Base-by-base conservation (phyloP, 1,139 yeast genomes). In the Pichia inconspicua region DNA sequence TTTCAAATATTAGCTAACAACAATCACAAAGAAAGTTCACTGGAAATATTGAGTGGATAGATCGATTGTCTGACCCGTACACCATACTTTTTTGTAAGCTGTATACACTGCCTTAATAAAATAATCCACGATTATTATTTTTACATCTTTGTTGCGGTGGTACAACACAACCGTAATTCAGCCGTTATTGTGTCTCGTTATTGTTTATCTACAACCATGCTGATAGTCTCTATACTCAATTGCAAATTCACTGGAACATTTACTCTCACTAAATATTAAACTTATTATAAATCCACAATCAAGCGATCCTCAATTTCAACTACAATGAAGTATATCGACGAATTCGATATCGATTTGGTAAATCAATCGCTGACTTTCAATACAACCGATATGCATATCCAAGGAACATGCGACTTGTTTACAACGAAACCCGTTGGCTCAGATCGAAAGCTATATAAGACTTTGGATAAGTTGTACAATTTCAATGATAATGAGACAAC, bases 341-440 rank as follows among this genome's bases (percentile, higher is more conserved):
- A 84, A 60, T 84, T 88, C 36, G 97, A 90, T 60, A 80, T 92
- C 30, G 96, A 89, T 65, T 74, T 84, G 58, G 86, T 92, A 40
- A 89, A 89, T 62, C 92, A 90, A 59, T 85, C 86, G 49, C 78
- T 92, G 50, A 84, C 84, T 58, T 90, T 90, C 65, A 92, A 87
- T 57, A 84, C 96, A 5, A 80, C 82, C 12, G 98, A 94, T 60
- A 82, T 90, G 63, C 87, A 83, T 59, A 77, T 92, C 32, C 79
- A 80, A 48, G 97, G 97, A n/a, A 92, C 95, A 25, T 84, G 96
- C 63, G 99, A 92, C 62, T 73, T 92, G 43, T 92, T 88, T 64
- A 87, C 97, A 1, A 92, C 98, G 1, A 92, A 92, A 62, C 90
- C 96, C 1, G 88, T 90, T 37, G 88, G 92, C 1, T 76, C 92